Evolutionary conservation across 129 eudicot genomes (phyloP).

Genomic region (Escallonia rubra): DNA sequence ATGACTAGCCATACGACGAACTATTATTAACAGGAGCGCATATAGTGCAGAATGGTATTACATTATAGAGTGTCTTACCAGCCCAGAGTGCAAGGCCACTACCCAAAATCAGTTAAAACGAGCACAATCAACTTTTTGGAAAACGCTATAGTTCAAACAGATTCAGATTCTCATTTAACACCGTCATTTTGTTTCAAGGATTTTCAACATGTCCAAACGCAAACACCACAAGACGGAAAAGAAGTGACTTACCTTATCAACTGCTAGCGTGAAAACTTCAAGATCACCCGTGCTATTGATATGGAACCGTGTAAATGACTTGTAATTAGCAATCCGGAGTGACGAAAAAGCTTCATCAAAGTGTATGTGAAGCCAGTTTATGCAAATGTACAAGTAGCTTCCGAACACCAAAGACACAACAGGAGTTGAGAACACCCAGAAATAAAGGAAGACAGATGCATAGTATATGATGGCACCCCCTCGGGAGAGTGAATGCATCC

Average conservation of each 20-base stretch:
- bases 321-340: conserved; percentile 92
- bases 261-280: conserved; percentile 89
- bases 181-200: too few species aligned
- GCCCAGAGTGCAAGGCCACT: too few species aligned
- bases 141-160: too few species aligned
- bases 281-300: conserved; percentile 76
- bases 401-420: conserved; percentile 92
- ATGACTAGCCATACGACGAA: too few species aligned
- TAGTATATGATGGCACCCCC: conserved; percentile 84
- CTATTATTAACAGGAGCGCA: too few species aligned
- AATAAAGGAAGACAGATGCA: conserved; percentile 88
- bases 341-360: conserved; percentile 99
- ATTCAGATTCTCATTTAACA: too few species aligned
- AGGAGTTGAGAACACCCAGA: conserved; percentile 96
- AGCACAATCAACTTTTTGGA: too few species aligned
- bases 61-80: too few species aligned
- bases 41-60: too few species aligned
- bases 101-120: too few species aligned
- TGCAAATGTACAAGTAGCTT: conserved; percentile 92
- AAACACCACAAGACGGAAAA: too few species aligned
- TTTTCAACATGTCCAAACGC: too few species aligned
- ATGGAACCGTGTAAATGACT: conserved; percentile 88
- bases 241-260: conserved; percentile 61
- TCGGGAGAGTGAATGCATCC: conserved; percentile 75
- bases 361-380: conserved; percentile 94